Percentiles rank a stretch among this genome's conserved stretches.
Evolutionary conservation across 345 rosid genomes (phyloP).

Genomic region (Rubroshorea leprosula): DNA sequence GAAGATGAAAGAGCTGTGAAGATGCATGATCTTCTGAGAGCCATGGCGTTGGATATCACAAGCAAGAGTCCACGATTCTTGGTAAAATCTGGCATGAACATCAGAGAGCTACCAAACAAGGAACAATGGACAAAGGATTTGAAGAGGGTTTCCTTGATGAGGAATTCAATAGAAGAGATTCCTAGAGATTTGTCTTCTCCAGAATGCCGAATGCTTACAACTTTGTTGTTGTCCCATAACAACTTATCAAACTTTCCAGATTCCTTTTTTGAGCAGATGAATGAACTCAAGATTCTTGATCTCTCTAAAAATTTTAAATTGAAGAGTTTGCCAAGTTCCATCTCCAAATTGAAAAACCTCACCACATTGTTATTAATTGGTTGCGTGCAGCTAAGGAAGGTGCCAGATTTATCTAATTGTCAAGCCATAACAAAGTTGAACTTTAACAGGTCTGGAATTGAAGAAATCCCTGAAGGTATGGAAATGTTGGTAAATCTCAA

Average conservation of each 20-base stretch:
- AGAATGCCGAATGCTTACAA: slow-evolving; percentile 1
- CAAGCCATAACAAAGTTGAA: slow-evolving; percentile 1
- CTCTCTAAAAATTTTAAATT: not conserved
- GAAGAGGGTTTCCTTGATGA: not conserved
- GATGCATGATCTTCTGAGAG: slow-evolving; percentile 26
- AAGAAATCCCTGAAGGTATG: not conserved
- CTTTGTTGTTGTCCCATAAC: not conserved
- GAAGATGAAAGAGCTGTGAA: not conserved
- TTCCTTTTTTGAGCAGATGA: too few species aligned
- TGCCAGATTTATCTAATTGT: not conserved
- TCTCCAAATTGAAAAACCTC: slow-evolving; percentile 8
- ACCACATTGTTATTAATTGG: not conserved
- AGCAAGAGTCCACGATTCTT: not conserved
- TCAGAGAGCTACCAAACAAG: slow-evolving; percentile 8
- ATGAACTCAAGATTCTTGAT: slow-evolving; percentile 15
- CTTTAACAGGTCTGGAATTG: not conserved
- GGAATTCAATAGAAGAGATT: not conserved
- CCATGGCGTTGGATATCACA: slow-evolving; percentile 15
- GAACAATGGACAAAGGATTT: slow-evolving; percentile 8
- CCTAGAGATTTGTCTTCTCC: not conserved
- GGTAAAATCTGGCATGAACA: slow-evolving; percentile 13
- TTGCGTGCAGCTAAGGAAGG: not conserved
- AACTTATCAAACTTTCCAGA: not conserved
- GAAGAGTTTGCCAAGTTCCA: not conserved
- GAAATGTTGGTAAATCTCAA: slow-evolving; percentile 9